Base-by-base conservation (phyloP, 2,329 filamentous ascomycete genomes). In the Lasiodiplodia sp. region DNA sequence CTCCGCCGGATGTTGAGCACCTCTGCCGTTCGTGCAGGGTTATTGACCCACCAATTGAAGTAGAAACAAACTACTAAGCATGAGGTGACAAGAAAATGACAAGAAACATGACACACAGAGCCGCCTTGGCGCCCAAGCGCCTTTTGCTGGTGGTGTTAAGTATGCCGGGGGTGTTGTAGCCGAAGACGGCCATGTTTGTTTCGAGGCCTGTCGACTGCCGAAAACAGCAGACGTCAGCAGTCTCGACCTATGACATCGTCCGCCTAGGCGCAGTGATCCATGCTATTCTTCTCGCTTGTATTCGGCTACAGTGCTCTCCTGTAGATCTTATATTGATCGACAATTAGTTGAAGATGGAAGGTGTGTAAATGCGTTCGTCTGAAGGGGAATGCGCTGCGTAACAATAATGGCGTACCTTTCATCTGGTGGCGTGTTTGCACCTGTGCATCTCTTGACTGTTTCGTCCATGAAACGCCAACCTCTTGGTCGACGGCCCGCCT, bases 21-120 rank as follows among this genome's bases (percentile, higher is more conserved):
- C 28, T 8, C 53, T 21, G 18, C 31, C 16, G 28, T 58, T 58
- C 37, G 37, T 40, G 37, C 34, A 25, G 21, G 37, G 18, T 44
- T 47, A 25, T 56, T 37, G 53, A n/a, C 53, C 53, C 53, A 60
- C 56, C 21, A 23, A 28, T 60, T 28, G 56, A 60, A 60, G 56
- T 12, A 47, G 56, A 60, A 60, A 40, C 23, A 62, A 49, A n/a
- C 8, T 34, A 44, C 11, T 62, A 31, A 55, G 7, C 23, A 57
- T 57, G n/a, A 40, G 31, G 55, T 14, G 28, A 63, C 23, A n/a
- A 52, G 23, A 49, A 51, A 37, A 31, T 18, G 58, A 28, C 44
- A 51, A 21, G 60, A 63, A 18, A 63, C 25, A 28, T 63, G 60
- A 63, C 60, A 63, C 60, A 44, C 60, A 28, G 25, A 63, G 60